Conservation (phyloP, 352 stramenopile species). For the Phytophthora palmivora region DNA sequence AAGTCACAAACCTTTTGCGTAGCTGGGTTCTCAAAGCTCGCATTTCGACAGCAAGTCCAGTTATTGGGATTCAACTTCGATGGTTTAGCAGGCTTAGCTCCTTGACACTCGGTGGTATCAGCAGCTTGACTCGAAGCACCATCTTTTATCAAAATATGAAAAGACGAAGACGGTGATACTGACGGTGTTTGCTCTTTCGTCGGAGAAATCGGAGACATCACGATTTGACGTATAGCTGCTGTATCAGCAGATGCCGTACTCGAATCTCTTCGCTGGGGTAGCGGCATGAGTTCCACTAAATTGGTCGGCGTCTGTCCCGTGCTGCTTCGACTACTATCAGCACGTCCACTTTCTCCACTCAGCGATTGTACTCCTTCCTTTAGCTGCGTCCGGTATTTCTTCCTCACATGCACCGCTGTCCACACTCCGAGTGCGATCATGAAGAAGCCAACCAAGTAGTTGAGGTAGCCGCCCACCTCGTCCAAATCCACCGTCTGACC, state of each 20-base stretch:
- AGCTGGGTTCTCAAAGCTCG: constrained; percentile 57
- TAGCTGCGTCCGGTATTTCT: constrained; percentile 57
- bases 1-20: constrained; percentile 41
- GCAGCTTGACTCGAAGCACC: constrained; percentile 9
- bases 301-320: constrained; percentile 21
- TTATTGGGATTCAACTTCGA: constrained; percentile 23
- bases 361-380: constrained; percentile 41
- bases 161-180: constrained; percentile 29
- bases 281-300: constrained; percentile 31
- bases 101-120: not conserved
- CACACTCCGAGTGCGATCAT: constrained; percentile 79
- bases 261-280: constrained; percentile 26
- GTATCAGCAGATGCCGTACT: constrained; percentile 9
- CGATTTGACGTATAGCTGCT: constrained; percentile 2
- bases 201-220: constrained; percentile 5
- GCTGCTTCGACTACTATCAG: constrained; percentile 22
- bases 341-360: constrained; percentile 1
- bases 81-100: constrained; percentile 4
- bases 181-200: constrained; percentile 4
- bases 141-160: constrained; percentile 32
- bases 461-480: constrained; percentile 62
- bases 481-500: constrained; percentile 60
- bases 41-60: constrained; percentile 41
- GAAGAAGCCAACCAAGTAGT: constrained; percentile 81
- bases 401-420: constrained; percentile 55